Conservation (phyloP, 176 grass and related monocot genomes). For the Triticum monococcum region DNA sequence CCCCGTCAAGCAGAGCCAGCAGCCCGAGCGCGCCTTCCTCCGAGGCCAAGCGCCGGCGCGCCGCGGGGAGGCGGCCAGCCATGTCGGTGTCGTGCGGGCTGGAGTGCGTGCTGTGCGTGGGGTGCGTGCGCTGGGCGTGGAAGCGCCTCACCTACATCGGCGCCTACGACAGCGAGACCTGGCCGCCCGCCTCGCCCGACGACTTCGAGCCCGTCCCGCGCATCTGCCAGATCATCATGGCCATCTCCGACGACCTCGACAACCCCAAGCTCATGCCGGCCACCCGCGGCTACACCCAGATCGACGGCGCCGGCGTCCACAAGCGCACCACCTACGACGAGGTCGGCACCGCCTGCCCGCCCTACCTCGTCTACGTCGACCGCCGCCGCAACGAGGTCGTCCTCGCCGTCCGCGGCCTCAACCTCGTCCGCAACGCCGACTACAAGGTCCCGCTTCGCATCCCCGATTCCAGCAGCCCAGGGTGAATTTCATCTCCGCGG, state of each 20-base stretch:
- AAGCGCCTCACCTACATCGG: slow-evolving; percentile 94
- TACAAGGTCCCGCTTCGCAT: slow-evolving; percentile 53
- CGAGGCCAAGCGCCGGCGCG: not conserved
- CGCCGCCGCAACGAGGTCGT: slow-evolving; percentile 58
- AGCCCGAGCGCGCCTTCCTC: not conserved
- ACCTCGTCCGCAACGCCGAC: slow-evolving; percentile 91
- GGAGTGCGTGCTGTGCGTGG: slow-evolving; percentile 86
- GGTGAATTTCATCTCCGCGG: not conserved
- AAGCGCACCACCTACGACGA: slow-evolving; percentile 59
- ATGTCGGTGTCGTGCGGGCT: slow-evolving; percentile 97
- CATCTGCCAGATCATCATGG: slow-evolving; percentile 72
- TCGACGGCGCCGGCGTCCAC: slow-evolving; percentile 37
- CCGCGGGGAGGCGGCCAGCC: slow-evolving; percentile 12
- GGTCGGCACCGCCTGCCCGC: slow-evolving; percentile 57
- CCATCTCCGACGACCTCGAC: slow-evolving; percentile 72
- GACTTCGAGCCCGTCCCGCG: slow-evolving; percentile 89
- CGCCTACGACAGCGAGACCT: slow-evolving; percentile 98
- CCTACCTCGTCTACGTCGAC: slow-evolving; percentile 83
- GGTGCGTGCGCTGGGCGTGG: slow-evolving; percentile 85
- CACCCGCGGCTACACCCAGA: slow-evolving; percentile 40
- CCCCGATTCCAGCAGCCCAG: not conserved
- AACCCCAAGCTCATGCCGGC: slow-evolving; percentile 55
- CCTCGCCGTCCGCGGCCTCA: slow-evolving; percentile 89
- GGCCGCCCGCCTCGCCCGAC: slow-evolving; percentile 52
- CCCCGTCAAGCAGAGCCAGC: too few relatives aligned